phyloP scores from a whole-genome alignment of 2,329 filamentous ascomycete genomes.

The Alternaria burnsii region DNA sequence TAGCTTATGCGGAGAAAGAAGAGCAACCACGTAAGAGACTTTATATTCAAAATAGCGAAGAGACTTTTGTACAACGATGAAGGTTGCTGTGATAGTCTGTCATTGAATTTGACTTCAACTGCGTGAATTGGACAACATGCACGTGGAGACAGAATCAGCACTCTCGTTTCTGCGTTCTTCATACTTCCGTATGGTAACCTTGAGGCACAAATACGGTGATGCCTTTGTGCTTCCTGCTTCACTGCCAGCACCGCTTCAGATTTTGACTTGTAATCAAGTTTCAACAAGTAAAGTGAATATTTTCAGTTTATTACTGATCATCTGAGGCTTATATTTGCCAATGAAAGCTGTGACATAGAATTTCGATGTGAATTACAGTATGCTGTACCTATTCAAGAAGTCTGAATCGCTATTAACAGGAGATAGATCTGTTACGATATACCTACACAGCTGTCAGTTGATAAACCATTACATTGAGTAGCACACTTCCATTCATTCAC shows the following conservation, averaged over 20 bases:
- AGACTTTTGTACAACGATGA: not conserved
- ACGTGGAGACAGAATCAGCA: not conserved
- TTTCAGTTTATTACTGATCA: not conserved
- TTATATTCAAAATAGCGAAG: not conserved
- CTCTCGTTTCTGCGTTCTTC: not conserved
- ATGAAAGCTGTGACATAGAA: not conserved
- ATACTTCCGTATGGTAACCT: not conserved
- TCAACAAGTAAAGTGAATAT: not conserved
- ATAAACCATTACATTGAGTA: not conserved
- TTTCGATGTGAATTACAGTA: not conserved
- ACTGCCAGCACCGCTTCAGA: no score
- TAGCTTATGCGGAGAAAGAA: not conserved
- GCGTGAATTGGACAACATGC: not conserved
- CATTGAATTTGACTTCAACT: not conserved
- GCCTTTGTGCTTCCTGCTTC: not conserved
- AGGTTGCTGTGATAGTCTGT: not conserved
- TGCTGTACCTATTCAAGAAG: not conserved
- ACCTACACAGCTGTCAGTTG: not conserved
- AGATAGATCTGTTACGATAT: not conserved
- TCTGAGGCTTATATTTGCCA: not conserved
- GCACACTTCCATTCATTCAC: not conserved
- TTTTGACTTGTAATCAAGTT: not conserved
- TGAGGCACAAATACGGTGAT: not conserved
- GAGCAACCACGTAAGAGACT: not conserved
- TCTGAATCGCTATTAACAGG: not conserved